phyloP scores from a whole-genome alignment of 805 yeast species.

The Saturnispora dispora region DNA sequence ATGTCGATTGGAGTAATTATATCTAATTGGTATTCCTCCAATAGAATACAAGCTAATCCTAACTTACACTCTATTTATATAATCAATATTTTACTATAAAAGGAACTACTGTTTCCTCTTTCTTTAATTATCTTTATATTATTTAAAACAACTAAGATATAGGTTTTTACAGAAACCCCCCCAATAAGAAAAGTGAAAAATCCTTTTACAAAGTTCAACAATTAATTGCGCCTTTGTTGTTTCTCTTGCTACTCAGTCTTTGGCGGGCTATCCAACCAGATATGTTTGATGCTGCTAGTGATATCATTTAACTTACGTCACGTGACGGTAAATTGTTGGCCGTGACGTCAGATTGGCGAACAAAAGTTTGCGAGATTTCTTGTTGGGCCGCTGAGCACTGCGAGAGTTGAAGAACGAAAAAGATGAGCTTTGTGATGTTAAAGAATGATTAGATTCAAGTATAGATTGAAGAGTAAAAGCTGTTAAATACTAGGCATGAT shows the following conservation, averaged over 20 bases:
- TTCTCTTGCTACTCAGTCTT: background rate
- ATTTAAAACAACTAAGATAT: no score
- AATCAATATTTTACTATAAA: no score
- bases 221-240: background rate
- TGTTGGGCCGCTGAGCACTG: slow-evolving; percentile 2
- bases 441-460: background rate
- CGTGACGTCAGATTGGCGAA: slow-evolving; percentile 1
- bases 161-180: no score
- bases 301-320: background rate
- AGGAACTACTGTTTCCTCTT: no score
- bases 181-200: background rate
- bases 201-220: background rate
- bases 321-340: slow-evolving; percentile 2
- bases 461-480: background rate
- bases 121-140: no score
- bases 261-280: background rate
- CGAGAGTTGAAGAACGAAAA: background rate
- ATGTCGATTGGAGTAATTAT: no score
- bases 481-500: background rate
- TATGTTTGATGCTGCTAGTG: background rate
- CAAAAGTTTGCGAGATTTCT: background rate
- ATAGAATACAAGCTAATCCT: no score
- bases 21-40: no score
- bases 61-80: no score
- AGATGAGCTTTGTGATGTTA: background rate